Percentiles rank a stretch among this genome's conserved stretches.
Conservation (phyloP, 2,329 filamentous ascomycete genomes). For the Iodosphaeria phyllophila region DNA sequence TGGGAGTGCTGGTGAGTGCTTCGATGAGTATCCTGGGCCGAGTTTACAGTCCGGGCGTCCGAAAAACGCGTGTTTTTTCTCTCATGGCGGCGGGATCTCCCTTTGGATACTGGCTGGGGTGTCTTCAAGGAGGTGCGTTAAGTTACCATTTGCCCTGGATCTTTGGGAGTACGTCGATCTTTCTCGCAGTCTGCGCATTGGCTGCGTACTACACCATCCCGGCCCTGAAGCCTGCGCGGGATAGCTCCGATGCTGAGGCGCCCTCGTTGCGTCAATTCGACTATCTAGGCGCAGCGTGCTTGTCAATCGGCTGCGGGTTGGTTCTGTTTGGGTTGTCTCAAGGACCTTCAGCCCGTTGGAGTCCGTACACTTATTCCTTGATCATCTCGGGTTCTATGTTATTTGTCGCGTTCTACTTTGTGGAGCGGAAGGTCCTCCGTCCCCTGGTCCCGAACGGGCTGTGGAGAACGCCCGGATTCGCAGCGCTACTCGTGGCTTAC, state of each 20-base stretch:
- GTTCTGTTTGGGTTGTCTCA: slow-evolving; percentile 17
- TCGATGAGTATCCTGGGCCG: slow-evolving; percentile 17
- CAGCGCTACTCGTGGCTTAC: slow-evolving; percentile 21
- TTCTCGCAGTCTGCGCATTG: slow-evolving; percentile 15
- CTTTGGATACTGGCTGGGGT: slow-evolving; percentile 16
- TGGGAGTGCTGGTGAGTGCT: slow-evolving; percentile 16
- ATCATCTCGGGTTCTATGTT: slow-evolving; percentile 13
- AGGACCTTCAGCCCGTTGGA: slow-evolving; percentile 14
- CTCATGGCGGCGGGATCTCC: slow-evolving; percentile 16
- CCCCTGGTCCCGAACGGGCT: slow-evolving; percentile 16
- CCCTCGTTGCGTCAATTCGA: slow-evolving; percentile 8
- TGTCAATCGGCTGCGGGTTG: slow-evolving; percentile 12
- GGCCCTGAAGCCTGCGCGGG: slow-evolving; percentile 12
- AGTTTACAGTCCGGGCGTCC: slow-evolving; percentile 17
- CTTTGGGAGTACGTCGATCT: slow-evolving; percentile 21
- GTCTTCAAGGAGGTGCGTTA: slow-evolving; percentile 21
- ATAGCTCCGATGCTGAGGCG: slow-evolving; percentile 8
- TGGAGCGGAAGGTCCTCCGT: slow-evolving; percentile 12
- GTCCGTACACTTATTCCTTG: slow-evolving; percentile 16
- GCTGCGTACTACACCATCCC: slow-evolving; percentile 21
- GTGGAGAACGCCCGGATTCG: slow-evolving; percentile 23
- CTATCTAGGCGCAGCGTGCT: slow-evolving; percentile 12
- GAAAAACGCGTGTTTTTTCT: slow-evolving; percentile 17
- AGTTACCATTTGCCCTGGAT: slow-evolving; percentile 20
- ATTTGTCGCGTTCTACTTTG: slow-evolving; percentile 12